phyloP scores from a whole-genome alignment of 306 rosid species.

The Dalbergia cochinchinensis region DNA sequence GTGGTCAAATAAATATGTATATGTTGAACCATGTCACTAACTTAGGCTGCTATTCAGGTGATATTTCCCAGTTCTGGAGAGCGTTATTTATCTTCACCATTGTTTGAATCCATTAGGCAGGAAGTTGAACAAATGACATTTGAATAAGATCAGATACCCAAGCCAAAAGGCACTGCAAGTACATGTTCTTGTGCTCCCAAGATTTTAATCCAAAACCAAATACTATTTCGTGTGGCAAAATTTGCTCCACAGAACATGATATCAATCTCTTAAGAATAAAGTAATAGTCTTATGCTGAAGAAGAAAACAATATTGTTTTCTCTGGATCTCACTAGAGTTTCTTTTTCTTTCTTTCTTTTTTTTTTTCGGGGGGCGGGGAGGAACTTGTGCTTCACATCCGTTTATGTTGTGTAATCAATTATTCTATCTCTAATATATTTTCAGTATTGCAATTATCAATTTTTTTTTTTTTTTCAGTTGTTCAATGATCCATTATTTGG shows the following conservation, averaged over 20 bases:
- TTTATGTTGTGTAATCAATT: slow-evolving; percentile 6
- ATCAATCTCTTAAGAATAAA: neutral
- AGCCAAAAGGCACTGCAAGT: neutral
- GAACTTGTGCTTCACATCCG: neutral
- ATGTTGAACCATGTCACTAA: slow-evolving; percentile 7
- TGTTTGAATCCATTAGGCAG: slow-evolving; percentile 63
- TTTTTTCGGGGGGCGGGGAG: neutral
- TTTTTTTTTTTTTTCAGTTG: no score
- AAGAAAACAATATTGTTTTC: slow-evolving; percentile 24
- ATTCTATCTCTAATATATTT: neutral
- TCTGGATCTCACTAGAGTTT: neutral
- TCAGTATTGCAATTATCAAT: no score
- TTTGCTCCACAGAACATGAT: neutral
- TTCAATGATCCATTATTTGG: no score
- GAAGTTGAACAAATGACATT: slow-evolving; percentile 64
- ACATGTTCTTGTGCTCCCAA: no score
- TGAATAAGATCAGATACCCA: slow-evolving; percentile 37
- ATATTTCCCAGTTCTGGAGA: slow-evolving; percentile 70
- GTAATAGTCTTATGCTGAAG: neutral
- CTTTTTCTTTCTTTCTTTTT: neutral
- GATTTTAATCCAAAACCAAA: slow-evolving; percentile 6
- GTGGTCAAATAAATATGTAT: neutral
- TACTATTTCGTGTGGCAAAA: neutral
- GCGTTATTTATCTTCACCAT: slow-evolving; percentile 60
- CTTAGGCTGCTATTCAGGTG: slow-evolving; percentile 45